phyloP scores from a whole-genome alignment of 2,329 filamentous ascomycete genomes.

The Talaromyces amestolkiae region DNA sequence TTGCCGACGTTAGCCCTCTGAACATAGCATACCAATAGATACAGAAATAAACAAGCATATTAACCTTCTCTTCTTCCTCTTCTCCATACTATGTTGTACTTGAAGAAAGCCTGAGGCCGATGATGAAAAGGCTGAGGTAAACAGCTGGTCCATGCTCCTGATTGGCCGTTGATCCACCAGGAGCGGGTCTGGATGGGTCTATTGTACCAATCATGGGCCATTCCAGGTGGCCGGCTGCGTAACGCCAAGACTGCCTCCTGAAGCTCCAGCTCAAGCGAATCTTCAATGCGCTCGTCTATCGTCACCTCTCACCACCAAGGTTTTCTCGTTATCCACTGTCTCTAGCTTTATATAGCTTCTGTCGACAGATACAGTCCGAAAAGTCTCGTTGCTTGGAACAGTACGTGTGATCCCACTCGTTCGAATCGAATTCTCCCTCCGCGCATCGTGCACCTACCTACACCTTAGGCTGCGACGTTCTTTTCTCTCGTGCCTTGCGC shows the following conservation, averaged over 20 bases:
- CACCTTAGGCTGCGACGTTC: constrained; percentile 15
- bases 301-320: background rate
- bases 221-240: constrained; percentile 7
- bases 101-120: background rate
- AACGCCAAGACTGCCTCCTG: constrained; percentile 15
- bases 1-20: too few species aligned
- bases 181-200: background rate
- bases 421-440: background rate
- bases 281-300: background rate
- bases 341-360: background rate
- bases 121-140: constrained; percentile 2
- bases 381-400: background rate
- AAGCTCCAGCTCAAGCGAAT: constrained; percentile 10
- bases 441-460: background rate
- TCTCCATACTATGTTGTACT: background rate
- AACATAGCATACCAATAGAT: constrained; percentile 3
- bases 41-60: background rate
- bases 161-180: background rate
- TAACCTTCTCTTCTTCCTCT: background rate
- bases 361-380: background rate
- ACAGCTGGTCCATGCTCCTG: background rate
- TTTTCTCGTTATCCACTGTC: background rate
- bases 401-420: background rate
- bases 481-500: background rate
- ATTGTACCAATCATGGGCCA: background rate